Base-by-base conservation (phyloP, 305 asterid genomes). In the Ruellia speciosa region DNA sequence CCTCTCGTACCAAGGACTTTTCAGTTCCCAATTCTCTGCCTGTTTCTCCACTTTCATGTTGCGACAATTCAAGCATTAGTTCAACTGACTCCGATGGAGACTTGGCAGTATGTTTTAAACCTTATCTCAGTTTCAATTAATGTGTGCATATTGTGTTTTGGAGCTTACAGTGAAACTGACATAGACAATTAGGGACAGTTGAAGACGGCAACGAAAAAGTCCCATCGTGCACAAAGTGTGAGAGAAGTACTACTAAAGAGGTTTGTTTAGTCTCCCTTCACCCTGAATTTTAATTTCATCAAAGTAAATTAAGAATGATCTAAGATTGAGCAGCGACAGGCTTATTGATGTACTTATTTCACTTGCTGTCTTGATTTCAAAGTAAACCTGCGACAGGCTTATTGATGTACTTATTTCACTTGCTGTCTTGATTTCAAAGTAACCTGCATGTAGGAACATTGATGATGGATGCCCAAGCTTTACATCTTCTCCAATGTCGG, bases 381-480 rank as follows among this genome's bases (percentile, higher is more conserved):
- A 17, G 20, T 48, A 20, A 16, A 37, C n/a, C n/a, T n/a, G 31
- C n/a, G n/a, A 4, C 31, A 24, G 31, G 31, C 31, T 24, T 24
- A 24, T 24, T 24, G 31, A 1, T 24, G 31, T 24, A 24, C 2
- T 24, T 24, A 24, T 24, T 24, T 24, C n/a, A n/a, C n/a, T n/a
- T 24, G 3, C 31, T 24, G 31, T 24, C 16, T 41, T 33, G 20
- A 51, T 43, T 47, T 6, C 19, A 34, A 14, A 17, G 20, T 48
- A 20, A 6, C 12, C 2, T 37, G 11, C 7, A 43, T n/a, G 18
- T n/a, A 65, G 58, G 34, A 57, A 13, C 28, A 56, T 19, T 56
- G 87, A 85, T 54, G 88, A 81, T 56, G 77, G 86, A 64, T 81
- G 68, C 75, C 70, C 60, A 47, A 79, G 82, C 72, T 68, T 67